Evolutionary conservation across 352 stramenopile species (phyloP).

Genomic region (Paralagenidium karlingii): DNA sequence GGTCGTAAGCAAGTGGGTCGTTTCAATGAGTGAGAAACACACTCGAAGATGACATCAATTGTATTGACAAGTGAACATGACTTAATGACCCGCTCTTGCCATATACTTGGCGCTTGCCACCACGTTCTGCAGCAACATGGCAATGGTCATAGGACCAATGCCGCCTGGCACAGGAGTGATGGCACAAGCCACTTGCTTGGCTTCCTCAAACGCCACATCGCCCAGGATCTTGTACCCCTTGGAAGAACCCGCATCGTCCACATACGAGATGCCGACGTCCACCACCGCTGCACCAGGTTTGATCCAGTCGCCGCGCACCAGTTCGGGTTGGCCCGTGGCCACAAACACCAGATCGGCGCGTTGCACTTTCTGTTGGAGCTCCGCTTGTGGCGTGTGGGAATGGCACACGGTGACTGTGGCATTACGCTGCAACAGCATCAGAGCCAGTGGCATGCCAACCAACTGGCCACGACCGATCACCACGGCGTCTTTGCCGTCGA

Average conservation of each 20-base stretch:
- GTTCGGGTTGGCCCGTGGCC: slow-evolving; percentile 89
- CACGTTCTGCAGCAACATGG: slow-evolving; percentile 89
- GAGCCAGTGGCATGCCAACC: slow-evolving; percentile 93
- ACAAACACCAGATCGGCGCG: slow-evolving; percentile 96
- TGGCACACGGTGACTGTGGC: slow-evolving; percentile 97
- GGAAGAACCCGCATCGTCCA: slow-evolving; percentile 52
- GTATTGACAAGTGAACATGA: too few species aligned
- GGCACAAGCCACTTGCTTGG: slow-evolving; percentile 61
- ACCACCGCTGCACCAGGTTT: slow-evolving; percentile 96
- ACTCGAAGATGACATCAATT: too few species aligned
- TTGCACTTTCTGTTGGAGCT: slow-evolving; percentile 64
- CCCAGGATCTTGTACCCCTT: slow-evolving; percentile 92
- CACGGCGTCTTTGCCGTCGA: slow-evolving; percentile 92
- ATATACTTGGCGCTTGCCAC: too few species aligned
- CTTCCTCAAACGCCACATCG: slow-evolving; percentile 91
- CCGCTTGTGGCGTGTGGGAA: slow-evolving; percentile 84
- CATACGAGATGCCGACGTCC: slow-evolving; percentile 99
- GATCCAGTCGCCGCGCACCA: slow-evolving; percentile 93
- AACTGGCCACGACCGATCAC: slow-evolving; percentile 96
- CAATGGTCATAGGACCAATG: slow-evolving; percentile 98
- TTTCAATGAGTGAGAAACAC: too few species aligned
- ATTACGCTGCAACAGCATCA: slow-evolving; percentile 91
- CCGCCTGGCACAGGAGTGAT: slow-evolving; percentile 97
- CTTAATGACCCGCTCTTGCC: too few species aligned
- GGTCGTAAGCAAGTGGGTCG: too few species aligned